Percentiles rank a stretch among this genome's conserved stretches.
Conservation (phyloP, 495 filamentous ascomycete genomes). For the Hypoxylon fragiforme region DNA sequence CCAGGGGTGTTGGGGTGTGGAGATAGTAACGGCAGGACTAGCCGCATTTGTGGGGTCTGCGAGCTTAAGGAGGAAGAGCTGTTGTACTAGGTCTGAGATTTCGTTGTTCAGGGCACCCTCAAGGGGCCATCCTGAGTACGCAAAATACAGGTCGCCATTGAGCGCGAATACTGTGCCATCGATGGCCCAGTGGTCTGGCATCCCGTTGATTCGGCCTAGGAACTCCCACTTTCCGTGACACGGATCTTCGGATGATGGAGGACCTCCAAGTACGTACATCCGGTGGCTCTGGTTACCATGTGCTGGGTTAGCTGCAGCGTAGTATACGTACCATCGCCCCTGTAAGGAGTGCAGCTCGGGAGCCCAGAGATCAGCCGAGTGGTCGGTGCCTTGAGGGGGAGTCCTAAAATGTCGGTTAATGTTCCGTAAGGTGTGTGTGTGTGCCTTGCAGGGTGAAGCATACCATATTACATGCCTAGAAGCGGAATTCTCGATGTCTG, state of each 20-base stretch:
- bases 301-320: slow-evolving; percentile 33
- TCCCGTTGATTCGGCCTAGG: slow-evolving; percentile 31
- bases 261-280: slow-evolving; percentile 40
- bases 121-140: slow-evolving; percentile 39
- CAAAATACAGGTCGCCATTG: slow-evolving; percentile 31
- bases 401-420: slow-evolving; percentile 16
- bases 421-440: neutral
- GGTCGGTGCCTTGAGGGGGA: slow-evolving; percentile 34
- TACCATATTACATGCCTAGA: slow-evolving; percentile 38
- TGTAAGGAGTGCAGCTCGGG: slow-evolving; percentile 38
- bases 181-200: slow-evolving; percentile 41
- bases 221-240: slow-evolving; percentile 38
- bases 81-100: slow-evolving; percentile 27
- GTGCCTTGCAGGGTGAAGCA: neutral
- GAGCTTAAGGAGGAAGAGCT: slow-evolving; percentile 37
- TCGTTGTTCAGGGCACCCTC: slow-evolving; percentile 3
- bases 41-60: slow-evolving; percentile 25
- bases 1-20: slow-evolving; percentile 30
- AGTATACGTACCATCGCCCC: slow-evolving; percentile 42
- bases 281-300: slow-evolving; percentile 38
- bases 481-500: slow-evolving; percentile 36
- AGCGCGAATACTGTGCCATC: slow-evolving; percentile 39
- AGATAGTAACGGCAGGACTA: slow-evolving; percentile 24
- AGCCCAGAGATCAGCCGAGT: slow-evolving; percentile 41
- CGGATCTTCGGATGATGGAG: slow-evolving; percentile 27